Conservation (phyloP, 2,329 filamentous ascomycete genomes). For the Ceratocystis albifundus region DNA sequence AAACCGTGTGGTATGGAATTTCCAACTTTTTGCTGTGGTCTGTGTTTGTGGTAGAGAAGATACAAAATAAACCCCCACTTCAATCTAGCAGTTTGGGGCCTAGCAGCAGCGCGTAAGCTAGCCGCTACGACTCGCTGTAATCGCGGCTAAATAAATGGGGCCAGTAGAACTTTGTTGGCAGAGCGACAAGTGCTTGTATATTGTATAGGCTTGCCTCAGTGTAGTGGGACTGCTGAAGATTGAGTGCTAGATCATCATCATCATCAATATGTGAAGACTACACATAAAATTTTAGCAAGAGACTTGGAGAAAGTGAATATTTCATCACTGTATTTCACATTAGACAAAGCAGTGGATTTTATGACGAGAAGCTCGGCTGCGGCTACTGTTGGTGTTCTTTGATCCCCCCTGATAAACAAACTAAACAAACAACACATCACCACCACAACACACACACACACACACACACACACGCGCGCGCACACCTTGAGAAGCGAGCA, state of each 20-base stretch:
- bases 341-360: too few species aligned
- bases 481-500: slow-evolving; percentile 33
- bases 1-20: neutral
- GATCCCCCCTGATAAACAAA: slow-evolving; percentile 2
- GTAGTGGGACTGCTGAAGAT: neutral
- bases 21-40: neutral
- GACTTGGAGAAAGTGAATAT: too few species aligned
- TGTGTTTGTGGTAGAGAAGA: neutral
- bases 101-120: slow-evolving; percentile 3
- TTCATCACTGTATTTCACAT: too few species aligned
- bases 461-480: too few species aligned
- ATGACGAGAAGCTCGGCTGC: too few species aligned
- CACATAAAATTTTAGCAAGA: too few species aligned
- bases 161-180: slow-evolving; percentile 4
- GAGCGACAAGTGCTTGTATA: neutral
- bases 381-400: neutral
- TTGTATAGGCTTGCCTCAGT: neutral
- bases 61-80: neutral
- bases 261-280: neutral
- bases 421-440: slow-evolving; percentile 1
- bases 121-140: neutral
- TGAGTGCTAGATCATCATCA: slow-evolving; percentile 15
- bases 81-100: slow-evolving; percentile 9
- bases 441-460: slow-evolving; percentile 22
- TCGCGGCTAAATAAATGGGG: slow-evolving; percentile 8